These are phyloP conservation scores for Serendipita sp. DNA, from an alignment of 768 basidiomycete genomes.

Conservation along the genomic window DNA sequence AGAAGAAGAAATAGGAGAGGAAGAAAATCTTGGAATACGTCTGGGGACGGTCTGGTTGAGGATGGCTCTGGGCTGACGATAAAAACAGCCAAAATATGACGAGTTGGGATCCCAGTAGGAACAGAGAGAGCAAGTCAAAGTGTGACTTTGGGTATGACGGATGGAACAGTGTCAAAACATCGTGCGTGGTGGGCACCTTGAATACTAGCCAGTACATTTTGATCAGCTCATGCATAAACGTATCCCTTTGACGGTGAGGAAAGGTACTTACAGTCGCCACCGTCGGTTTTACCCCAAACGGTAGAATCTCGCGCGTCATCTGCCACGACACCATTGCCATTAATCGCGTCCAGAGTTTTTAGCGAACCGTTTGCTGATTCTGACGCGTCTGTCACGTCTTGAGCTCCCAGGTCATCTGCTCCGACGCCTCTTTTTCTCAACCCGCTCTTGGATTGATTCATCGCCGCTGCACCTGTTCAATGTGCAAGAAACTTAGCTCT, in stretches of 20 bases:
- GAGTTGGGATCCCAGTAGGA: slow-evolving; percentile 59
- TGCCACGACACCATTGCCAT: neutral
- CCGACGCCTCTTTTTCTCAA: slow-evolving; percentile 6
- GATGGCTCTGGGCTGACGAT: neutral
- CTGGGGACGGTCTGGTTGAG: slow-evolving; percentile 34
- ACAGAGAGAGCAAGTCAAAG: slow-evolving; percentile 72
- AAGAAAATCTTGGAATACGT: slow-evolving; percentile 48
- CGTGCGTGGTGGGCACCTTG: slow-evolving; percentile 80
- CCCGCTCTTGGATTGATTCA: neutral
- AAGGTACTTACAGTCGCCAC: neutral
- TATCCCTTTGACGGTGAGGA: neutral
- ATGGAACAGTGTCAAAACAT: slow-evolving; percentile 75
- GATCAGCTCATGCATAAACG: neutral
- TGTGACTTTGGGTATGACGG: slow-evolving; percentile 76
- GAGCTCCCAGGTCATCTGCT: slow-evolving; percentile 5
- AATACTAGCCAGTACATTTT: slow-evolving; percentile 46
- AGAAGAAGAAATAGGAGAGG: slow-evolving; percentile 80
- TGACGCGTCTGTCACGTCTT: neutral
- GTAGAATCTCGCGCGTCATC: neutral
- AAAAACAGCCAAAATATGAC: slow-evolving; percentile 36
- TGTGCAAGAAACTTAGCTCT: too few species aligned
- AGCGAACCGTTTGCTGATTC: neutral
- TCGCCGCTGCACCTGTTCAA: neutral
- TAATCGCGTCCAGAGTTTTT: neutral
- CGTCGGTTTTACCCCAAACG: slow-evolving; percentile 5